Percentiles rank a stretch among this genome's conserved stretches.
These are phyloP conservation scores for Cladosporium oxysporum DNA, from an alignment of 2,329 filamentous ascomycete species.

Conservation along the genomic window DNA sequence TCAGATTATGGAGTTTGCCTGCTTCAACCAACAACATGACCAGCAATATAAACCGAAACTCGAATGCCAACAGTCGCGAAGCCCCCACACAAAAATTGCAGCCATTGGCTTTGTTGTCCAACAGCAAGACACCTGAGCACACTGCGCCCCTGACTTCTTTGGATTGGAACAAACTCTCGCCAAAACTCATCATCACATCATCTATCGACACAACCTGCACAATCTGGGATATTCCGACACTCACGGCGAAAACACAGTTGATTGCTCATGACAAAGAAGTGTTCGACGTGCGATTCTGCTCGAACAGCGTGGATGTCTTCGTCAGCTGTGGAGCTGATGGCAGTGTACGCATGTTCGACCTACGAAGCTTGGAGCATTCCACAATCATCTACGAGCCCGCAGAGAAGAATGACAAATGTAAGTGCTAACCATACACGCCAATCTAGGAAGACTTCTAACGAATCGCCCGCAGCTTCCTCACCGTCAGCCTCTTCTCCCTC, in stretches of 20 bases:
- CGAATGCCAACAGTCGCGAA: constrained; percentile 60
- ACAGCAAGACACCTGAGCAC: constrained; percentile 97
- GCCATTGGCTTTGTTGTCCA: constrained; percentile 87
- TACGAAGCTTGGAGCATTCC: constrained; percentile 93
- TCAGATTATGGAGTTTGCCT: constrained; percentile 91
- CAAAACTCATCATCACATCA: constrained; percentile 95
- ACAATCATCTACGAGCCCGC: constrained; percentile 99
- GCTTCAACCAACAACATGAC: constrained; percentile 54
- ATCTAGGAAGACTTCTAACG: background rate
- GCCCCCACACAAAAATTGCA: constrained; percentile 78
- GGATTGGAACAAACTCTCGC: constrained; percentile 97
- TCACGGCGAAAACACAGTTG: constrained; percentile 96
- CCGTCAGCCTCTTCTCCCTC: constrained; percentile 66
- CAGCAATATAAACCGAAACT: constrained; percentile 70
- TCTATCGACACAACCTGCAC: constrained; percentile 99
- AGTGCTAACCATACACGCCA: constrained; percentile 18
- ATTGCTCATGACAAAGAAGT: constrained; percentile 99
- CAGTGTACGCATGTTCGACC: constrained; percentile 97
- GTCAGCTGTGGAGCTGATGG: constrained; percentile 97
- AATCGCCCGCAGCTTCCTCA: constrained; percentile 27
- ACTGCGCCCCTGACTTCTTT: constrained; percentile 94
- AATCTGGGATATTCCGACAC: constrained; percentile 97
- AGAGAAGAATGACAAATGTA: constrained; percentile 67
- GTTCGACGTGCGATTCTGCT: constrained; percentile 97
- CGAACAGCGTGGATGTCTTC: constrained; percentile 97